Base-by-base conservation (phyloP, 768 basidiomycete genomes). In the Gymnopilus dilepis region DNA sequence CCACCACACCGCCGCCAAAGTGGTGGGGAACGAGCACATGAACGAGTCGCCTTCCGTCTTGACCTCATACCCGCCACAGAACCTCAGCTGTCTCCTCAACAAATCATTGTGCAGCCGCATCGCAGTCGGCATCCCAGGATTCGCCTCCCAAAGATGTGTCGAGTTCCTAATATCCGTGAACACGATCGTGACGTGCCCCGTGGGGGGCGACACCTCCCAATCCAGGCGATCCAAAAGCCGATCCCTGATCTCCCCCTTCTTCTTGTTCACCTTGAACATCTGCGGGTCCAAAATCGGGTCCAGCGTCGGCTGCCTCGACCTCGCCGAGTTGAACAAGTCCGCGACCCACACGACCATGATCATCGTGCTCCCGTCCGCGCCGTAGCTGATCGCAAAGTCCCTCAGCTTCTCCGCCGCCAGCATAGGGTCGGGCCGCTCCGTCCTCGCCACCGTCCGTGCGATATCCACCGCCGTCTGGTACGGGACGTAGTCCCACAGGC, bases 21-120 rank as follows among this genome's bases (percentile, higher is more conserved):
- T 85, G 2, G 89, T 92, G 2, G 94, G 92, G 84, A 99, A 99
- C 21, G 97, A 94, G 56, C 95, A 95, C 92, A 99, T 96, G 81
- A 99, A 99, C 0, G 97, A 89, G 70, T 99, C 97, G 28, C 97
- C 97, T 88, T 99, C 97, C 11, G 97, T 99, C 78, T 99, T 99
- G 70, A 99, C 97, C 77, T 98, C 95, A 74, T 99, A 99, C 0
- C 97, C 97, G 28, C 95, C 95, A 68, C 95, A 96, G 41, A 91
- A 81, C 28, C 97, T 87, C 31, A 98, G 78, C 62, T 91, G 88
- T 6, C 96, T 84, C 21, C 97, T 88, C 47, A 99, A 82, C 22
- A 98, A 81, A 53, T 78, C 82, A 72, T 99, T 96, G 76, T 99
- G 97, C 66, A 95, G 75, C 26, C 88, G 86, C 83, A 97, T 96